Base-by-base conservation (phyloP, 1,284 basidiomycete species). In the Ustilago crameri region DNA sequence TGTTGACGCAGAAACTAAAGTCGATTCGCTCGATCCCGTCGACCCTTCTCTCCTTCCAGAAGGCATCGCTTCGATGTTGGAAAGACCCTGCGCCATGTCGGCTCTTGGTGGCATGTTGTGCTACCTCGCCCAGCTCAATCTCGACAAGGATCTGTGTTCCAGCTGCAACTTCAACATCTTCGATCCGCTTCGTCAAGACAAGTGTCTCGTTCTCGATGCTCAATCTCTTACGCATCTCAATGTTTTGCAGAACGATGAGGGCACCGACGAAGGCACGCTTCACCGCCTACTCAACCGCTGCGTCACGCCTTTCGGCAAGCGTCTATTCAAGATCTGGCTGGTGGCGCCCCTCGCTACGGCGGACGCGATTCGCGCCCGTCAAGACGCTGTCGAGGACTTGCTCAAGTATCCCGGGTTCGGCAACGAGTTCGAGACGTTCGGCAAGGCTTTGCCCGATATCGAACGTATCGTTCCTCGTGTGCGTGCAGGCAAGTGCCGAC, bases 311-410 rank as follows among this genome's bases (percentile, higher is more conserved):
- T 82, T 78, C 46, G 81, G 81, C 27, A 82, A 82, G 53, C 75
- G 81, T 32, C 76, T 83, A 22, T 81, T 83, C 75, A 80, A 79
- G 44, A 69, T 74, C 24, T 83, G 81, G 81, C 72, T 83, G 17
- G 64, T 78, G 10, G 74, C 81, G 12, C 81, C 81, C 38, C 73
- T 83, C 12, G 56, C 71, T 14, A 60, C 69, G 20, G 57, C 61
- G 23, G 65, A 69, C 4, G 67, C 78, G 17, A 79, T 82, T 48
- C 51, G 76, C 24, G 78, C 74, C 10, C 76, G 81, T 27, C 74
- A 77, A 35, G 79, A 82, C 40, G 81, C 79, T 0, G 81, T 82
- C 24, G 81, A 81, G 44, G 79, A 81, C 49, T 53, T 81, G 50
- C 52, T 80, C 42, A 51, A 43, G 43, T 51, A 70, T 41, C 54